A percentile compares a stretch with the other conserved stretches of the same genome.
phyloP scores from a whole-genome alignment of 2,329 filamentous ascomycete species.

The Endoconidiophora laricicola region DNA sequence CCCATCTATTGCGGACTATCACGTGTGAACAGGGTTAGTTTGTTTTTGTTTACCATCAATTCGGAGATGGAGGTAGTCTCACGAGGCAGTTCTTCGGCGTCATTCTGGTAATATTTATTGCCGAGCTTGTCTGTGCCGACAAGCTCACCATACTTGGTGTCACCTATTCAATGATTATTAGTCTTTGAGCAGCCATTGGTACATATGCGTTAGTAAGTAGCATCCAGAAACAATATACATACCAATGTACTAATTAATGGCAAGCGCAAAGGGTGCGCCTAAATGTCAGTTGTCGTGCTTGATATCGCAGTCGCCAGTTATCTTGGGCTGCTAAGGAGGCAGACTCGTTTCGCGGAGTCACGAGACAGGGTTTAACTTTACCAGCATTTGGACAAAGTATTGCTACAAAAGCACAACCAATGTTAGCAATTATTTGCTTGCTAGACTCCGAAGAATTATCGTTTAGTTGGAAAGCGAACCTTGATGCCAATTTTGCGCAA shows the following conservation, averaged over 20 bases:
- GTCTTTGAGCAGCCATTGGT: not conserved
- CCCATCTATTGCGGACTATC: constrained; percentile 84
- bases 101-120: constrained; percentile 97
- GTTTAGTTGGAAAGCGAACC: constrained; percentile 30
- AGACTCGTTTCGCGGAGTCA: not conserved
- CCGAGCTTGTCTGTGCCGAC: constrained; percentile 78
- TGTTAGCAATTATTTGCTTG: constrained; percentile 1
- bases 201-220: not conserved
- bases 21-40: not conserved
- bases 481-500: constrained; percentile 76
- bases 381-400: constrained; percentile 81
- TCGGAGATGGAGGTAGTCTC: constrained; percentile 21
- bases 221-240: constrained; percentile 14
- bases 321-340: not conserved
- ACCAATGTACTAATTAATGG: constrained; percentile 38
- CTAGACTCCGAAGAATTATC: not conserved
- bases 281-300: not conserved
- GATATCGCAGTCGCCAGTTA: not conserved
- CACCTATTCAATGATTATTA: constrained; percentile 39
- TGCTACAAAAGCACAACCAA: constrained; percentile 37
- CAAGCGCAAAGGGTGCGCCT: not conserved
- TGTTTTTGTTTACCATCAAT: not conserved
- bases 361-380: constrained; percentile 25
- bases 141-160: constrained; percentile 84
- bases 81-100: constrained; percentile 73